Evolutionary conservation across 148 eudicot genomes (phyloP), one percentile per base, ranked within the genome.

Genomic region (Arbutus unedo): DNA sequence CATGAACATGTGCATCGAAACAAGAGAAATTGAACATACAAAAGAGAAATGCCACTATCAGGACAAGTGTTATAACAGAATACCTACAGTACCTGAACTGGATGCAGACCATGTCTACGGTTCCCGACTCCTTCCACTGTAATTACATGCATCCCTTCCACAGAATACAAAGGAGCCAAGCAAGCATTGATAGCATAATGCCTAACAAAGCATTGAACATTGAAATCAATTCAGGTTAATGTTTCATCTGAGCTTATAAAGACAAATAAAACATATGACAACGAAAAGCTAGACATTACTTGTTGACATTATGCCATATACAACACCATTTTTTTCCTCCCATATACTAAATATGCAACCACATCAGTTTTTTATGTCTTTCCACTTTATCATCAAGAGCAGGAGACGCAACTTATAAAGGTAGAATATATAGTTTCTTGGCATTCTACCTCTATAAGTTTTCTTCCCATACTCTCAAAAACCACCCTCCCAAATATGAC

Each of bases 41-140:
- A 53, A 21, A 38, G 84, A 74, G 43, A 66, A 66, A 41, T 43
- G 41, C 25, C 45, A 62, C 51, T 75, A 47, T 76, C 23, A 49
- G 43, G 25, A 80, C 38, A 79, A 3, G 13, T 19, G 55, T 66
- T 25, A 66, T 11, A 51, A 11, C 8, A 47, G 21, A 50, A 66
- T 70, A 15, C 43, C 47, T 25, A 64, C 79, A 48, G 76, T 88
- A 97, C 99, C 99, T 97, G 99, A 88, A 97, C 91, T 79, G 99
- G 99, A 93, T 97, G 99, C 87, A 97, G 82, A 48, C 98, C 98
- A 60, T 80, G 51, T 86, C 87, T 93, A 31, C 87, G 91, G 85
- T 88, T 97, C 81, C 99, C 99, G 80, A 97, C 83, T 78, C 99
- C 99, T 87, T 97, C 99, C 82, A 94, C 94, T n/a, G 99, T 97